Conservation (phyloP, 805 yeast species). For the Sugiyamaella mastotermitis region DNA sequence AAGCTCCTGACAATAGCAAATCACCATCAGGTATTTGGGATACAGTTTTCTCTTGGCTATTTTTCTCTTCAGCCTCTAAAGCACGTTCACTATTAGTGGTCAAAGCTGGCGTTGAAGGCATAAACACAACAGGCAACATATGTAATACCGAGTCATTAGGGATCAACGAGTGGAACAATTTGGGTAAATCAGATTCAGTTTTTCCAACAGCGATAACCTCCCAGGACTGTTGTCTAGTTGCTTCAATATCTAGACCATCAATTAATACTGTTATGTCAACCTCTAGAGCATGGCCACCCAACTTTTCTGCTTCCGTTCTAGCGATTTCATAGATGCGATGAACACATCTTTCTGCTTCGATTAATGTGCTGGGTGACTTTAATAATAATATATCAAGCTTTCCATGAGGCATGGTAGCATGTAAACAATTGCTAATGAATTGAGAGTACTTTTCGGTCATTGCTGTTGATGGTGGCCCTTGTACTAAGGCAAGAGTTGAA, state of each 20-base stretch:
- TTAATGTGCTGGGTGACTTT: conserved; percentile 21
- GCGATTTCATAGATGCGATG: conserved; percentile 24
- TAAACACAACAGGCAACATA: conserved; percentile 21
- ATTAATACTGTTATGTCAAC: conserved; percentile 27
- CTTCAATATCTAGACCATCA: conserved; percentile 28
- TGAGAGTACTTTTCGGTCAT: conserved; percentile 16
- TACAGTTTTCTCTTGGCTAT: conserved; percentile 11
- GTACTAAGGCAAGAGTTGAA: conserved; percentile 22
- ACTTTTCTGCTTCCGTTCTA: conserved; percentile 15
- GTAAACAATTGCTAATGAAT: conserved; percentile 24
- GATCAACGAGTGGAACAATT: conserved; percentile 16
- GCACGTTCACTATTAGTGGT: conserved; percentile 8
- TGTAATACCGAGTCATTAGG: conserved; percentile 16
- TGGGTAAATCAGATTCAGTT: conserved; percentile 19
- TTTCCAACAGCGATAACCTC: conserved; percentile 29
- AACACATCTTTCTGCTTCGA: conserved; percentile 22
- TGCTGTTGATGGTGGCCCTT: conserved; percentile 12
- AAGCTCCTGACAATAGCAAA: conserved; percentile 1
- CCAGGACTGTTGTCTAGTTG: conserved; percentile 24
- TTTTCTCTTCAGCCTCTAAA: conserved; percentile 11
- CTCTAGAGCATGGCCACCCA: conserved; percentile 9
- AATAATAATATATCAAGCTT: conserved; percentile 25
- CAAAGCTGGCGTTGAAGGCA: conserved; percentile 4
- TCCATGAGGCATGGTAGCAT: conserved; percentile 27
- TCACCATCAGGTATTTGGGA: too few species aligned